phyloP scores from a whole-genome alignment of 2,329 filamentous ascomycete genomes.

The Aspergillus proliferans region DNA sequence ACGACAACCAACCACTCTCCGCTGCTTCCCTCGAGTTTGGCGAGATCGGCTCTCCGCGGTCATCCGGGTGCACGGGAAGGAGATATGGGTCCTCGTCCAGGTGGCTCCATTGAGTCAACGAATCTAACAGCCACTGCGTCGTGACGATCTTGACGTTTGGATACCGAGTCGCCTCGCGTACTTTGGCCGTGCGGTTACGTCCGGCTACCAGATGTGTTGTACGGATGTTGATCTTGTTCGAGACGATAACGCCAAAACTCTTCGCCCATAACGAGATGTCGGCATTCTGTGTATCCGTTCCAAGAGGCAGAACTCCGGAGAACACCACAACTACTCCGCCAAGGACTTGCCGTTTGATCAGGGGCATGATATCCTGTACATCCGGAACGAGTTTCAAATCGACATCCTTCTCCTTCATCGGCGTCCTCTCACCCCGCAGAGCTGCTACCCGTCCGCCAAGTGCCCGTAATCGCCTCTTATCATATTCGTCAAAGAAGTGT shows the following conservation, averaged over 20 bases:
- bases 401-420: constrained; percentile 36
- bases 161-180: constrained; percentile 75
- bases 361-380: constrained; percentile 74
- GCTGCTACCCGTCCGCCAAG: constrained; percentile 44
- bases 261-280: constrained; percentile 84
- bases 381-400: constrained; percentile 67
- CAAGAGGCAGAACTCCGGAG: constrained; percentile 81
- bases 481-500: constrained; percentile 78
- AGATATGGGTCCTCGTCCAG: constrained; percentile 73
- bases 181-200: constrained; percentile 76
- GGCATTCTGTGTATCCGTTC: constrained; percentile 68
- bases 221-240: constrained; percentile 39
- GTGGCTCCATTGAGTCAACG: constrained; percentile 74
- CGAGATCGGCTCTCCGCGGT: constrained; percentile 45
- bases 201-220: constrained; percentile 50
- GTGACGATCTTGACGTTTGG: constrained; percentile 84
- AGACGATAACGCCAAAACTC: constrained; percentile 67
- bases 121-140: constrained; percentile 82
- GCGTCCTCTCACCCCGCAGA: constrained; percentile 44
- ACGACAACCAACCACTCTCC: constrained; percentile 40
- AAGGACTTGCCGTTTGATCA: constrained; percentile 71
- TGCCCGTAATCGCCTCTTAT: constrained; percentile 45
- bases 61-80: constrained; percentile 67
- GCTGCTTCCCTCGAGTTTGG: constrained; percentile 39
- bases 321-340: constrained; percentile 73